These are phyloP conservation scores for Choiromyces venosus DNA, from an alignment of 495 filamentous ascomycete genomes.

Conservation along the genomic window DNA sequence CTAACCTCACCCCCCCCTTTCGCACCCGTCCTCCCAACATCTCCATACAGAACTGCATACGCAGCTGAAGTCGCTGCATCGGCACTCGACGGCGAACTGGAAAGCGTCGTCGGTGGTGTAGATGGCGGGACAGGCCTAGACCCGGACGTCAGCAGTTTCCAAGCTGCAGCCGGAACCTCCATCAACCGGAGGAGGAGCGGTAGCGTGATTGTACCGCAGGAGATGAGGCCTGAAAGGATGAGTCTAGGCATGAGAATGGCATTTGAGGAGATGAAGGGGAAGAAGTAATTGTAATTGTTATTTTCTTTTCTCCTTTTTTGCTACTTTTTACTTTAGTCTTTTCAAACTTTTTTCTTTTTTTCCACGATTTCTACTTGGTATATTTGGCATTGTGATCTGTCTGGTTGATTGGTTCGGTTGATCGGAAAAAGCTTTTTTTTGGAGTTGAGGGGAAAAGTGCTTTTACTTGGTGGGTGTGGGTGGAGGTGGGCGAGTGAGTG, in stretches of 20 bases:
- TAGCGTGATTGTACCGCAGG: constrained; percentile 13
- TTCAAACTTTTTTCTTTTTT: neutral
- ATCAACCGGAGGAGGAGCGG: constrained; percentile 17
- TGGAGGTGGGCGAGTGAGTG: neutral
- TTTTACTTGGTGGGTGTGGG: neutral
- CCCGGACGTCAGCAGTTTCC: constrained; percentile 29
- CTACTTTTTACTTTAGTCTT: neutral
- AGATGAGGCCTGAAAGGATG: constrained; percentile 24
- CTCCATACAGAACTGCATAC: constrained; percentile 35
- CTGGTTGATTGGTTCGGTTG: neutral
- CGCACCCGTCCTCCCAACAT: constrained; percentile 12
- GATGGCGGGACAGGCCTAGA: constrained; percentile 41
- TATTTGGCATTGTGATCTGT: neutral
- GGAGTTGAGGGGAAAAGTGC: neutral
- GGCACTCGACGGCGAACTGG: constrained; percentile 25
- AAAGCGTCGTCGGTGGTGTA: constrained; percentile 40
- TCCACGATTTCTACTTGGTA: neutral
- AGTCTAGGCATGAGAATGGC: constrained; percentile 38
- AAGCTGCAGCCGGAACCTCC: constrained; percentile 1
- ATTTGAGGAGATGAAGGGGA: constrained; percentile 26
- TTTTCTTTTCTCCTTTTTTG: neutral
- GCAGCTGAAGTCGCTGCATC: constrained; percentile 39
- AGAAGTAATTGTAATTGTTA: neutral
- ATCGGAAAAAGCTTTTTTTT: neutral
- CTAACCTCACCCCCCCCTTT: constrained; percentile 37